Evolutionary conservation across 2,329 filamentous ascomycete species (phyloP).

Genomic region (Pseudocercospora pini-densiflorae): DNA sequence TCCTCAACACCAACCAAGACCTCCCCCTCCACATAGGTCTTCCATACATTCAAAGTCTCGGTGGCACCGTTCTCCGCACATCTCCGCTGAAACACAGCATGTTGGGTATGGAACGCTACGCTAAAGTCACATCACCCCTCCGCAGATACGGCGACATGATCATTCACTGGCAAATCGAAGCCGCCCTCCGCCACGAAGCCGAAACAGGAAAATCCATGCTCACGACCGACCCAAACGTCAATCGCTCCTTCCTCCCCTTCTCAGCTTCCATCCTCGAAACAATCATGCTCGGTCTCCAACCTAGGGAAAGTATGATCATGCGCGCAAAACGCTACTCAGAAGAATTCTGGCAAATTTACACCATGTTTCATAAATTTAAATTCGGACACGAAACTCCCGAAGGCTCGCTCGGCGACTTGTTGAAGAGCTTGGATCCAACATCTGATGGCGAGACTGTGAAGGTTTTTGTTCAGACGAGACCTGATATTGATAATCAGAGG

Average conservation of each 20-base stretch:
- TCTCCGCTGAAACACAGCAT: conserved; percentile 55
- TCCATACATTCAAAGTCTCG: conserved; percentile 48
- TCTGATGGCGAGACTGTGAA: conserved; percentile 17
- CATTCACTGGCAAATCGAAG: conserved; percentile 68
- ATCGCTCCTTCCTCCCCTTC: conserved; percentile 54
- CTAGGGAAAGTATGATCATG: conserved; percentile 51
- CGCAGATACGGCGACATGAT: conserved; percentile 66
- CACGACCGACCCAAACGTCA: conserved; percentile 32
- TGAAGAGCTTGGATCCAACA: not conserved
- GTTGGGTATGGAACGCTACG: conserved; percentile 59
- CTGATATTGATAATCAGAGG: not conserved
- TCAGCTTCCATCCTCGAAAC: conserved; percentile 51
- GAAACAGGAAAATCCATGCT: conserved; percentile 48
- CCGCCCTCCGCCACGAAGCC: conserved; percentile 62
- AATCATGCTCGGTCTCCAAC: conserved; percentile 52
- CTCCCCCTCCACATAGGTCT: conserved; percentile 45
- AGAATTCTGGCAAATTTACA: conserved; percentile 57
- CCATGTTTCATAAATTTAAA: conserved; percentile 63
- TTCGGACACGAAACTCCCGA: conserved; percentile 50
- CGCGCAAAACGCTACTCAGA: conserved; percentile 41
- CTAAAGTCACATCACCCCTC: conserved; percentile 65
- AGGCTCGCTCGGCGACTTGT: not conserved
- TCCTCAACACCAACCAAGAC: conserved; percentile 43
- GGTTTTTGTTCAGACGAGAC: conserved; percentile 5
- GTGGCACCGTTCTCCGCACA: conserved; percentile 50